phyloP scores from a whole-genome alignment of 352 stramenopile species.

The Globisporangium emineosum region DNA sequence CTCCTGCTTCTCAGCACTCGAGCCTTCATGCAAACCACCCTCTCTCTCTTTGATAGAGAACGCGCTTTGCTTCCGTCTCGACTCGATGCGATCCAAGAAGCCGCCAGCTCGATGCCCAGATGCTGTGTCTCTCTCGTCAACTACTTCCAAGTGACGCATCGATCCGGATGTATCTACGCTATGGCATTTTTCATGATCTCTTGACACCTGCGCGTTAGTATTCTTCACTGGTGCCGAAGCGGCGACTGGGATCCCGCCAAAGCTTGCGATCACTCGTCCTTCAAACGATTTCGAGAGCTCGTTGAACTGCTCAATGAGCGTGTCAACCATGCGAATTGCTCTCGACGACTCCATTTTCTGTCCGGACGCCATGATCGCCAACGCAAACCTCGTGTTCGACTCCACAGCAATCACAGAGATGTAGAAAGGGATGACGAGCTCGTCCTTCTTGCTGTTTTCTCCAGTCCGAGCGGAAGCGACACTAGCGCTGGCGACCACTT shows the following conservation, averaged over 20 bases:
- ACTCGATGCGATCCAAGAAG: not conserved
- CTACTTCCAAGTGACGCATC: not conserved
- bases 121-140: not conserved
- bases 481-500: conserved; percentile 9
- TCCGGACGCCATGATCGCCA: conserved; percentile 59
- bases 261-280: not conserved
- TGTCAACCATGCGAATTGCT: conserved; percentile 62
- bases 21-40: not conserved
- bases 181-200: not conserved
- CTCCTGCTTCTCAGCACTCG: conserved; percentile 7
- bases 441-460: not conserved
- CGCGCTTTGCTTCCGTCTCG: not conserved
- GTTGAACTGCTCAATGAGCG: conserved; percentile 70
- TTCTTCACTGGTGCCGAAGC: not conserved
- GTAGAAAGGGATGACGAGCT: conserved; percentile 38
- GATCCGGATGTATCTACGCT: not conserved
- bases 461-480: not conserved
- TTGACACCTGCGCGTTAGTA: too few species aligned
- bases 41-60: not conserved
- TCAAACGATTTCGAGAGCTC: conserved; percentile 42
- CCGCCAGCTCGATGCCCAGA: not conserved
- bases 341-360: conserved; percentile 54
- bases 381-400: conserved; percentile 35
- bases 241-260: not conserved
- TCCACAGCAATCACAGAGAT: conserved; percentile 49